Base-by-base conservation (phyloP, 1,139 yeast species). In the Petasospora rhodanensis region DNA sequence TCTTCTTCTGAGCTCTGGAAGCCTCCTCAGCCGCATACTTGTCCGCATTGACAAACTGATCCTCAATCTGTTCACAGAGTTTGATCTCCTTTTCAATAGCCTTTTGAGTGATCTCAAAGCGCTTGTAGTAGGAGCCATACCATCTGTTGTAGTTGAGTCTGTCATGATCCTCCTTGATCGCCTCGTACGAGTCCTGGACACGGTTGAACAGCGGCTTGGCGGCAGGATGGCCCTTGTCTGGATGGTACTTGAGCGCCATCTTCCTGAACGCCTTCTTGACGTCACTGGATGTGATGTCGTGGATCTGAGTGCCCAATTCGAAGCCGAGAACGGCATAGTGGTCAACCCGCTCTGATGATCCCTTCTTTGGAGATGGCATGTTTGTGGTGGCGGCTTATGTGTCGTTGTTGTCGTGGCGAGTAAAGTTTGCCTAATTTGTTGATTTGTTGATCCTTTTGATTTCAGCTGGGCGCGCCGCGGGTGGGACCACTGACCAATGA, bases 191-290 rank as follows among this genome's bases (percentile, higher is more conserved):
- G 41, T 73, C 77, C 12, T 77, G 70, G 26, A 85, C 66, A 42
- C 76, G 79, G 55, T 83, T 83, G 58, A 85, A 85, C 47, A 70
- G 70, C 34, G 70, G 58, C 49, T 80, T 91, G 2, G 85, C 83
- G 8, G 93, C 81, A 53, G 82, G 80, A 46, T 76, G 43, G 56
- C 91, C 89, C 61, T 93, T 91, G 60, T 91, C 99, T 1, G 99
- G 99, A 59, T 91, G 99, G 58, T 87, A 72, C 50, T 78, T 79
- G 31, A 93, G 74, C 11, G 98, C 98, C 43, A 86, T 66, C 56
- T 79, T 84, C 43, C 96, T 69, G 57, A 87, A 91, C 9, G 96
- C 80, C 56, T 84, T 84, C 53, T 86, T 85, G 49, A 91, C 77
- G 42, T 83, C 95, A 10, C 64, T n/a, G 2, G 19, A 5, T 1